These are phyloP conservation scores for Tricholoma sp. DNA, from an alignment of 768 basidiomycete genomes.

Conservation along the genomic window DNA sequence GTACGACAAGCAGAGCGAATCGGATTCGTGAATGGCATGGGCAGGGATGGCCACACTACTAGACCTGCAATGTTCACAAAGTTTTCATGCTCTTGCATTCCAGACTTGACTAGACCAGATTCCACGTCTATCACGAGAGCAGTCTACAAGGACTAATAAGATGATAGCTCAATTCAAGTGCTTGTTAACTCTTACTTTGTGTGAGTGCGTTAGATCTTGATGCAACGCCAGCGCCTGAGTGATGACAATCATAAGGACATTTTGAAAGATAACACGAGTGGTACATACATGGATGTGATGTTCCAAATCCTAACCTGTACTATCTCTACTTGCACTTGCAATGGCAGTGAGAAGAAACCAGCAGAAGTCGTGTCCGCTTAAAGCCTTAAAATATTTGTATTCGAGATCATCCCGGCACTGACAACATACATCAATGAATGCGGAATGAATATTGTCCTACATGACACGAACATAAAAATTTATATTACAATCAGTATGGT, in stretches of 20 bases:
- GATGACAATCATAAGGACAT: too few species aligned
- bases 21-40: too few species aligned
- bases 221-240: slow-evolving; percentile 46
- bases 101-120: slow-evolving; percentile 57
- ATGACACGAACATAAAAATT: slow-evolving; percentile 46
- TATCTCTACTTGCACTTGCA: slow-evolving; percentile 66
- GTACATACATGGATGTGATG: slow-evolving; percentile 55
- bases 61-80: slow-evolving; percentile 65
- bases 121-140: slow-evolving; percentile 56
- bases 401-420: slow-evolving; percentile 19
- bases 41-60: slow-evolving; percentile 47
- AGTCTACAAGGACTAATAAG: slow-evolving; percentile 37
- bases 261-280: neutral
- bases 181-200: too few species aligned
- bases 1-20: too few species aligned
- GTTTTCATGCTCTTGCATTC: slow-evolving; percentile 70
- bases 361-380: slow-evolving; percentile 70
- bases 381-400: slow-evolving; percentile 20
- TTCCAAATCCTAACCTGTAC: slow-evolving; percentile 67
- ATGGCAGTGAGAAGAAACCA: slow-evolving; percentile 64
- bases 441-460: too few species aligned
- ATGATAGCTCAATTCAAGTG: too few species aligned
- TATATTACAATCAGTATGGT: slow-evolving; percentile 64
- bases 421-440: neutral
- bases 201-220: slow-evolving; percentile 59